Evolutionary conservation across 306 rosid genomes (phyloP), one percentile per base, ranked within the genome.

Genomic region (Canavalia ensiformis): DNA sequence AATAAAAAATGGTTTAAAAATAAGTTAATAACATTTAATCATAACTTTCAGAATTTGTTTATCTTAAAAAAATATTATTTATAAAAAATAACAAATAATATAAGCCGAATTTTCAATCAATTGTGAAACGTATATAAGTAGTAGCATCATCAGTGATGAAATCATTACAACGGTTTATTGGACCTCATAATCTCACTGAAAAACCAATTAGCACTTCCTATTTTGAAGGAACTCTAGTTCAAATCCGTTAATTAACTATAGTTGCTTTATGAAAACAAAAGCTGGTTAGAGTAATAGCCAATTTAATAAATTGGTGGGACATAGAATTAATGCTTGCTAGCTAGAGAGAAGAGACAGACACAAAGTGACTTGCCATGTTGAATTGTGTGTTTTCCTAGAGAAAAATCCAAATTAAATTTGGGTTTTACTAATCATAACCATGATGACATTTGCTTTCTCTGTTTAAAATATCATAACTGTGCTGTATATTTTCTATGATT

Each of bases 281-380:
- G 47, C 10, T 13, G 33, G 11, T 1, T 51, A 76, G 47, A 13
- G 28, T 44, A 74, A 30, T 12, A 11, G 34, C 46, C 58, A 75
- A 63, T 29, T 46, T 59, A 59, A 57, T 9, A 46, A 47, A 31
- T 49, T 80, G 28, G 54, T 39, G 45, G 78, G 54, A 12, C 78
- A 59, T 8, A 18, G 0, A 49, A 7, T 67, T 50, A 57, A 4
- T 67, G 76, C 72, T 75, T 77, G 72, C 66, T 51, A 74, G 62
- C 62, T 71, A 59, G 25, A 35, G 28, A 37, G n/a, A 68, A 49
- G 55, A 65, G 67, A 80, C 72, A 46, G 7, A 41, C 39, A 37
- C 13, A 68, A 46, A 9, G 56, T 12, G 66, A 58, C 81, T 31
- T 42, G 6, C 41, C 37, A 81, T 8, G 25, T 67, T 52, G 75